Evolutionary conservation across 192 early-diverging fungal species (phyloP).

Genomic region (Pecoramyces ruminantium): DNA sequence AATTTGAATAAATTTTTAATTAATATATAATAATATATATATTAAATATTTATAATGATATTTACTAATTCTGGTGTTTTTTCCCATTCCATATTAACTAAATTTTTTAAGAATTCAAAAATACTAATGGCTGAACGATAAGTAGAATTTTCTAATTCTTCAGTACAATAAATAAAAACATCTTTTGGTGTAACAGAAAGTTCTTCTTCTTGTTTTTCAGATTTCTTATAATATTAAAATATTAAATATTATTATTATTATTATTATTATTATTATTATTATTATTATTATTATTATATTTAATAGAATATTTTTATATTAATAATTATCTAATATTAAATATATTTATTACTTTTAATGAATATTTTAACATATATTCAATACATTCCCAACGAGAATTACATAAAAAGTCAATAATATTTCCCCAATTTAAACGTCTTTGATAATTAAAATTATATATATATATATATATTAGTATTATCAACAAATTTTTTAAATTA

Average conservation of each 20-base stretch:
- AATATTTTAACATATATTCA: background rate
- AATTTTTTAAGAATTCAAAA: background rate
- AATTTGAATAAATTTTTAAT: too few relatives aligned
- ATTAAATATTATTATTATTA: too few relatives aligned
- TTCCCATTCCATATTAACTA: conserved; percentile 5
- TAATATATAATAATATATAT: too few relatives aligned
- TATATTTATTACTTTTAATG: background rate
- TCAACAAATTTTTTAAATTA: too few relatives aligned
- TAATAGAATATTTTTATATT: too few relatives aligned
- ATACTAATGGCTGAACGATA: conserved; percentile 3
- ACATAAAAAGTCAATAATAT: background rate
- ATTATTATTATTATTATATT: too few relatives aligned
- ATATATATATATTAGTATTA: background rate
- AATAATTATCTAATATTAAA: too few relatives aligned
- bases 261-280: too few relatives aligned
- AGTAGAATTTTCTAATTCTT: conserved; percentile 7
- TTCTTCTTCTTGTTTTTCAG: background rate
- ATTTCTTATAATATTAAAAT: background rate
- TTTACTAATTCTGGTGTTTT: background rate
- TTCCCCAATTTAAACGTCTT: background rate
- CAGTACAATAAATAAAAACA: background rate
- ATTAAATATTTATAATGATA: background rate
- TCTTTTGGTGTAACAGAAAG: background rate
- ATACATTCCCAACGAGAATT: background rate
- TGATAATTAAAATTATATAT: background rate